Evolutionary conservation across 306 rosid species (phyloP).

Genomic region (Sicyos baderoa): DNA sequence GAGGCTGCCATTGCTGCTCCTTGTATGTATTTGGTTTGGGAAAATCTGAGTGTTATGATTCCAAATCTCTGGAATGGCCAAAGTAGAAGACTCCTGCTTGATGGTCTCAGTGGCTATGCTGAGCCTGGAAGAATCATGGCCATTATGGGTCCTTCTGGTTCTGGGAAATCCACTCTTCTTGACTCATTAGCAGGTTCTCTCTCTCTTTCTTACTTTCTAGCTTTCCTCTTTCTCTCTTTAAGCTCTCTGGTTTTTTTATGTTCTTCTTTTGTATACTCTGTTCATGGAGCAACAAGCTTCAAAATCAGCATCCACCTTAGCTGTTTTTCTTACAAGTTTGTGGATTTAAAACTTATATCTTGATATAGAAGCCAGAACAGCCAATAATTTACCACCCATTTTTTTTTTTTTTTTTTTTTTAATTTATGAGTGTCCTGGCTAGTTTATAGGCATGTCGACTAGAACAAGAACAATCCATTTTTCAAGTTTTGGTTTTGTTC

Average conservation of each 20-base stretch:
- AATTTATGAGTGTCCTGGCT: too few species aligned
- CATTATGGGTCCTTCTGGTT: conserved; percentile 95
- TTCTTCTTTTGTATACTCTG: neutral
- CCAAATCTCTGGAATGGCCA: conserved; percentile 62
- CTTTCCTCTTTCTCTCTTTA: conserved; percentile 3
- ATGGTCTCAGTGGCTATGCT: conserved; percentile 67
- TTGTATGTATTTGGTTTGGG: conserved; percentile 66
- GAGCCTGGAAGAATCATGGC: conserved; percentile 84
- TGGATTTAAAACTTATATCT: neutral
- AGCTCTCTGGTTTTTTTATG: neutral
- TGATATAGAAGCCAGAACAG: neutral
- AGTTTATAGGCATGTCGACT: too few species aligned
- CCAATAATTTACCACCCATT: too few species aligned
- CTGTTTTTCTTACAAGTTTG: neutral
- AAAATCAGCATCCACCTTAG: neutral
- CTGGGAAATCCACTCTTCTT: conserved; percentile 91
- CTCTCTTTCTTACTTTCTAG: neutral
- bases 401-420: too few species aligned
- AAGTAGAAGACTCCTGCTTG: conserved; percentile 58
- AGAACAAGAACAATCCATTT: neutral
- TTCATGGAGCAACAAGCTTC: neutral
- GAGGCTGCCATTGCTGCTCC: conserved; percentile 33
- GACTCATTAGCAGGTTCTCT: conserved; percentile 73
- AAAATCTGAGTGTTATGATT: conserved; percentile 59
- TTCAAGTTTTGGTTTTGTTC: neutral